These are phyloP conservation scores for Kurtzmaniella quercitrusa DNA, from an alignment of 1,139 yeast genomes.

Conservation along the genomic window DNA sequence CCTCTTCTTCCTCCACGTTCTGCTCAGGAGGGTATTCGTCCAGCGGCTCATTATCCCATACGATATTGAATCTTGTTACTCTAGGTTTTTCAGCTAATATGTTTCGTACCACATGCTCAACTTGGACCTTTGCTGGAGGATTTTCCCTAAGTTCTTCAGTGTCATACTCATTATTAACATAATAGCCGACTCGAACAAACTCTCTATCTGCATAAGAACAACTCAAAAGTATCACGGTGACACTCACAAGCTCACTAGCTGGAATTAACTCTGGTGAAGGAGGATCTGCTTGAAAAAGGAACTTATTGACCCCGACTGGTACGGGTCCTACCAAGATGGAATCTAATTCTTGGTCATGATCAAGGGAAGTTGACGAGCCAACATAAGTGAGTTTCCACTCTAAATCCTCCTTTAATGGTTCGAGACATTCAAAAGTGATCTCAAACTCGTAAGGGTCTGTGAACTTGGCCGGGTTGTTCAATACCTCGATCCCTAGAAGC, in stretches of 20 bases:
- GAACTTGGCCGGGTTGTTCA: conserved; percentile 94
- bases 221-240: conserved; percentile 86
- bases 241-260: conserved; percentile 90
- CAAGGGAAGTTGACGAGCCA: conserved; percentile 88
- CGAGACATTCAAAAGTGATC: conserved; percentile 94
- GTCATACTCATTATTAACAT: conserved; percentile 95
- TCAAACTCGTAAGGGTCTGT: conserved; percentile 93
- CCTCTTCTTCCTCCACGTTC: conserved; percentile 49
- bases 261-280: conserved; percentile 96
- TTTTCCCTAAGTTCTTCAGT: conserved; percentile 87
- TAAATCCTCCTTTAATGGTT: conserved; percentile 85
- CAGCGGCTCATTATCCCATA: conserved; percentile 75
- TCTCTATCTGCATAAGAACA: conserved; percentile 93
- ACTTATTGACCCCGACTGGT: conserved; percentile 94
- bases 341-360: conserved; percentile 95
- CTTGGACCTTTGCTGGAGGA: conserved; percentile 92
- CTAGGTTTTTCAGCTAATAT: conserved; percentile 96
- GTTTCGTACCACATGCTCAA: conserved; percentile 90
- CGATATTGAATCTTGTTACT: conserved; percentile 92
- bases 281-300: conserved; percentile 90
- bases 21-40: conserved; percentile 71
- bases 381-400: conserved; percentile 98
- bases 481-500: conserved; percentile 81
- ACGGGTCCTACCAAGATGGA: conserved; percentile 96
- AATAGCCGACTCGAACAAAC: conserved; percentile 95